A percentile compares a stretch with the other conserved stretches of the same genome.
These are phyloP conservation scores for Panus rudis DNA, from an alignment of 768 basidiomycete species.

Conservation along the genomic window DNA sequence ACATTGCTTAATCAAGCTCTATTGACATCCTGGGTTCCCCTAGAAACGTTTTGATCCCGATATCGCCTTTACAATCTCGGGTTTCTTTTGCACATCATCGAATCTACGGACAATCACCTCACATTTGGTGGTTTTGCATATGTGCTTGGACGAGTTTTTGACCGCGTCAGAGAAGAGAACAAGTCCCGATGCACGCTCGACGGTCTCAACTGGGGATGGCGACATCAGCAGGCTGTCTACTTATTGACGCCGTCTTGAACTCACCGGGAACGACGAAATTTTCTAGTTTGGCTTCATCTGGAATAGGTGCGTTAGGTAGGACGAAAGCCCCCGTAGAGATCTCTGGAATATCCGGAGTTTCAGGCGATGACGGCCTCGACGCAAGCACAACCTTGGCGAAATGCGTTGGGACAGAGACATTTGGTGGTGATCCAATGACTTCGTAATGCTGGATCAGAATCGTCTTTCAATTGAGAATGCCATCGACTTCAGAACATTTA, in stretches of 20 bases:
- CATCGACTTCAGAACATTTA: neutral
- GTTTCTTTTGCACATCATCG: slow-evolving; percentile 79
- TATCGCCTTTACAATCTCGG: slow-evolving; percentile 43
- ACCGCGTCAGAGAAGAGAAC: slow-evolving; percentile 79
- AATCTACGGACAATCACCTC: slow-evolving; percentile 83
- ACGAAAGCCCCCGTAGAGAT: slow-evolving; percentile 91
- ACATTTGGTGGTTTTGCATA: slow-evolving; percentile 87
- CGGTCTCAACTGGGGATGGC: slow-evolving; percentile 65
- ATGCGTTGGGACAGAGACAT: slow-evolving; percentile 91
- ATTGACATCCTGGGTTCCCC: too few species aligned
- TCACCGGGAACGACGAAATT: slow-evolving; percentile 78
- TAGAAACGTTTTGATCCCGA: too few species aligned
- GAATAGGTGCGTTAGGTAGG: slow-evolving; percentile 88
- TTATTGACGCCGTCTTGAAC: too few species aligned
- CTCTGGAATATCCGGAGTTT: slow-evolving; percentile 63
- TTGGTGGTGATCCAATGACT: slow-evolving; percentile 89
- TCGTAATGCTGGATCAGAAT: slow-evolving; percentile 64
- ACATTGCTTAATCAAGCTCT: too few species aligned
- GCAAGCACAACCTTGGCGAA: slow-evolving; percentile 94
- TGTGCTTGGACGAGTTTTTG: slow-evolving; percentile 69
- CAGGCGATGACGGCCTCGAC: slow-evolving; percentile 66
- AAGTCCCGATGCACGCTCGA: slow-evolving; percentile 86
- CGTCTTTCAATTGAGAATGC: slow-evolving; percentile 4
- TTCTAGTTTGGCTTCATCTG: slow-evolving; percentile 74
- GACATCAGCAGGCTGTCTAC: slow-evolving; percentile 1